Percentiles rank a stretch among this genome's conserved stretches.
These are phyloP conservation scores for Acrocalymma vagum DNA, from an alignment of 2,329 filamentous ascomycete species.

Conservation along the genomic window DNA sequence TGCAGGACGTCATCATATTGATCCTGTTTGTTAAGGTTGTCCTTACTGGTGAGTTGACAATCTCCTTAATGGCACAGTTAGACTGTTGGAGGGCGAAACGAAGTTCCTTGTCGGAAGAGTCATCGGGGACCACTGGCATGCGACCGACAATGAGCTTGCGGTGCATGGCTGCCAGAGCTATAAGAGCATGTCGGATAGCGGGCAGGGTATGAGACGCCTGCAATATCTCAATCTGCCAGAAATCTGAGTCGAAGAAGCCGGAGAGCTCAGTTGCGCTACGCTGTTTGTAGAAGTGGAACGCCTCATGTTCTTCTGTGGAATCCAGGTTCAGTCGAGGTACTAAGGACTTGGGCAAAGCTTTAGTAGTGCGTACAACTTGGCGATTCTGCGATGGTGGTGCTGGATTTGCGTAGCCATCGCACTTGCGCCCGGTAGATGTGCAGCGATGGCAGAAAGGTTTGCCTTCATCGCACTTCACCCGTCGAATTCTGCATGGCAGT, in stretches of 20 bases:
- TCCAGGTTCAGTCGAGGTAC: conserved; percentile 26
- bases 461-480: conserved; percentile 23
- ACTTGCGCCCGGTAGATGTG: conserved; percentile 20
- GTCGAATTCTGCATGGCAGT: conserved; percentile 20
- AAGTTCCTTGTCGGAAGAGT: conserved; percentile 30
- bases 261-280: conserved; percentile 33
- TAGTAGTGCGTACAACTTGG: background rate
- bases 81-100: conserved; percentile 42
- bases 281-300: conserved; percentile 40
- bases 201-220: conserved; percentile 41
- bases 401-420: conserved; percentile 17
- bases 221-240: conserved; percentile 41
- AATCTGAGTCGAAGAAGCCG: conserved; percentile 37
- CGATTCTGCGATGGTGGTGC: background rate
- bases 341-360: conserved; percentile 13
- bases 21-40: conserved; percentile 28
- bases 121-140: conserved; percentile 28
- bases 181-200: conserved; percentile 38
- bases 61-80: conserved; percentile 35
- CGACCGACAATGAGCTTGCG: conserved; percentile 34
- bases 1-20: conserved; percentile 39
- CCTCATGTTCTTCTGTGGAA: conserved; percentile 31
- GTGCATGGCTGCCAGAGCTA: conserved; percentile 43
- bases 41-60: conserved; percentile 21
- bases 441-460: conserved; percentile 22